Percentiles rank a stretch among this genome's conserved stretches.
Conservation (phyloP, 495 filamentous ascomycete species). For the Sordaria brevicollis region DNA sequence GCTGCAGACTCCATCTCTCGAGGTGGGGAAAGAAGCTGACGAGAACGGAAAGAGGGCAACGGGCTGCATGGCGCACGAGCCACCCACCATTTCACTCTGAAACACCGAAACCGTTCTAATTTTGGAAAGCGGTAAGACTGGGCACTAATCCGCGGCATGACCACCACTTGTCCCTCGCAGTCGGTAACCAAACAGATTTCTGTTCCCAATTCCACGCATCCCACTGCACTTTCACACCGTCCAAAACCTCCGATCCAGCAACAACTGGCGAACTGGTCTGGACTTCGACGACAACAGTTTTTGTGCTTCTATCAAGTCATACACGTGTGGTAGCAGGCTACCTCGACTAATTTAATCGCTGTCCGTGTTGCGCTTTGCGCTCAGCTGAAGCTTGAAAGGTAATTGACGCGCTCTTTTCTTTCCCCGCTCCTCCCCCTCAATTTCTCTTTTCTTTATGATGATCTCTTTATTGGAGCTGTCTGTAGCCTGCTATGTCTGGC, state of each 20-base stretch:
- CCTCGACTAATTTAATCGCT: neutral
- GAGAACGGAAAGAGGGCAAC: neutral
- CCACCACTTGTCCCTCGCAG: neutral
- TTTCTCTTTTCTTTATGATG: constrained; percentile 28
- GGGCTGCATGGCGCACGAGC: neutral
- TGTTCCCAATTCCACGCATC: neutral
- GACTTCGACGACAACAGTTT: neutral
- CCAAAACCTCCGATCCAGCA: neutral
- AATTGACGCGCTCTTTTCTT: neutral
- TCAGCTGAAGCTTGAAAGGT: neutral
- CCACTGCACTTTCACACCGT: neutral
- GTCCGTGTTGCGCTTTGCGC: neutral
- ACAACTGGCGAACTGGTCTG: neutral
- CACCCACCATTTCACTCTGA: neutral
- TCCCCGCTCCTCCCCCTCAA: neutral
- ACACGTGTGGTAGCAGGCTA: neutral
- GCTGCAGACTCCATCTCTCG: neutral
- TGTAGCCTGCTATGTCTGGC: constrained; percentile 42
- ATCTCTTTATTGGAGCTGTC: constrained; percentile 95
- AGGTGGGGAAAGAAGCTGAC: neutral
- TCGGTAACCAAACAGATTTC: neutral
- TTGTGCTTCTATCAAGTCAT: neutral
- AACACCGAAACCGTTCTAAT: neutral
- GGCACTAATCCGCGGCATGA: neutral
- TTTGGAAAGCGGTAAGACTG: neutral